phyloP scores from a whole-genome alignment of 805 yeast genomes.

The Spathaspora passalidarum region DNA sequence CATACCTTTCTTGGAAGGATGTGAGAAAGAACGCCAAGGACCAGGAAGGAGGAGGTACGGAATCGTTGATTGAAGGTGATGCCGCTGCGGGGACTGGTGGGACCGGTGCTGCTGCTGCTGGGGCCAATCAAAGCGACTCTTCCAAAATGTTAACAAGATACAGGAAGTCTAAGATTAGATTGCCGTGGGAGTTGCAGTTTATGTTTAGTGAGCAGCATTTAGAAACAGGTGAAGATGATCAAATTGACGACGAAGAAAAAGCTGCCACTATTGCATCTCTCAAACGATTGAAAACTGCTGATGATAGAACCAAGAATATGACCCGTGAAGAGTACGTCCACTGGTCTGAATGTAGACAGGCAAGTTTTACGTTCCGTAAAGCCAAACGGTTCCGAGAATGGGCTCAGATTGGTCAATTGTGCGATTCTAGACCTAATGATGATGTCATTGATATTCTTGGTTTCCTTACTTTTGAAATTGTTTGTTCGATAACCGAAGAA shows the following conservation, averaged over 20 bases:
- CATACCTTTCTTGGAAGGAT: conserved; percentile 95
- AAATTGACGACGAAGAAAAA: conserved; percentile 81
- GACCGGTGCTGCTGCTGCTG: conserved; percentile 33
- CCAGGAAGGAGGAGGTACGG: conserved; percentile 49
- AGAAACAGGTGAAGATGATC: conserved; percentile 60
- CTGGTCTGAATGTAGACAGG: conserved; percentile 98
- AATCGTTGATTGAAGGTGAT: conserved; percentile 49
- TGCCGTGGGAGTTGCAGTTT: conserved; percentile 94
- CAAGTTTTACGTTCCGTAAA: conserved; percentile 91
- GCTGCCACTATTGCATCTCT: conserved; percentile 88
- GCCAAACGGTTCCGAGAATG: conserved; percentile 94
- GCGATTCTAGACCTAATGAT: conserved; percentile 91
- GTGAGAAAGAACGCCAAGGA: conserved; percentile 77
- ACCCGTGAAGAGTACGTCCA: conserved; percentile 97
- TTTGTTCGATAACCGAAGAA: conserved; percentile 88
- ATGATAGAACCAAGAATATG: conserved; percentile 90
- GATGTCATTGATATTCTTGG: conserved; percentile 96
- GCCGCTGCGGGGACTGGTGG: conserved; percentile 43
- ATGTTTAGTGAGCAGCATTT: conserved; percentile 91
- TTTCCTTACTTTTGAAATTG: conserved; percentile 93
- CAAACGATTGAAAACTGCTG: conserved; percentile 86
- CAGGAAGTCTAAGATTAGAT: conserved; percentile 73
- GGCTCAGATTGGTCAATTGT: conserved; percentile 82
- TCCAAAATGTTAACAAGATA: conserved; percentile 45
- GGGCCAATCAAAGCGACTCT: conserved; percentile 27